These are phyloP conservation scores for Vaccinium macrocarpon DNA, from an alignment of 148 eudicot species.

Conservation along the genomic window DNA sequence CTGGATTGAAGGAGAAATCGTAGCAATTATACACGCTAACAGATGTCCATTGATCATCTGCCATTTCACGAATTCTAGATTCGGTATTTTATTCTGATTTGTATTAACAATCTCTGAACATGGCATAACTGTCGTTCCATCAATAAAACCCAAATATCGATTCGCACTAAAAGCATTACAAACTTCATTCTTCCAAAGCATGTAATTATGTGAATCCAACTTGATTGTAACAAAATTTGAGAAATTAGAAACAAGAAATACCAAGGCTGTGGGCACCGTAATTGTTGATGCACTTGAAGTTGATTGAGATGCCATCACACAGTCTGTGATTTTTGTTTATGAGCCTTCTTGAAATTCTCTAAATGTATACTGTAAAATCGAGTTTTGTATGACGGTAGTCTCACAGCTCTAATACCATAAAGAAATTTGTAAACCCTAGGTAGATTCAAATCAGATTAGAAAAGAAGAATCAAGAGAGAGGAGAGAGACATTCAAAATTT, in stretches of 20 bases:
- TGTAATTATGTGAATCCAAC: not conserved
- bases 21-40: not conserved
- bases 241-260: not conserved
- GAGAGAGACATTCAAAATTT: no score
- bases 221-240: not conserved
- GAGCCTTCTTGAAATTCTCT: no score
- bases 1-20: not conserved
- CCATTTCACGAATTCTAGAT: not conserved
- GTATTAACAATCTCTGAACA: not conserved
- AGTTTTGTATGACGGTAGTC: no score
- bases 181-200: not conserved
- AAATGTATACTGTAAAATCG: no score
- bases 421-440: no score
- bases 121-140: not conserved
- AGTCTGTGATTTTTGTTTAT: no score
- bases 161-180: not conserved
- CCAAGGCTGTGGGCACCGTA: not conserved
- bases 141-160: not conserved
- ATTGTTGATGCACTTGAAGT: not conserved
- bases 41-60: not conserved
- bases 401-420: no score
- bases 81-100: not conserved
- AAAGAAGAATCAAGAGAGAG: no score
- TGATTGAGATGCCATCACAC: no score
- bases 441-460: no score